Percentiles rank a stretch among this genome's conserved stretches.
Evolutionary conservation across 441 rosid genomes (phyloP).

Genomic region (Bocquillonia castaneifolia): DNA sequence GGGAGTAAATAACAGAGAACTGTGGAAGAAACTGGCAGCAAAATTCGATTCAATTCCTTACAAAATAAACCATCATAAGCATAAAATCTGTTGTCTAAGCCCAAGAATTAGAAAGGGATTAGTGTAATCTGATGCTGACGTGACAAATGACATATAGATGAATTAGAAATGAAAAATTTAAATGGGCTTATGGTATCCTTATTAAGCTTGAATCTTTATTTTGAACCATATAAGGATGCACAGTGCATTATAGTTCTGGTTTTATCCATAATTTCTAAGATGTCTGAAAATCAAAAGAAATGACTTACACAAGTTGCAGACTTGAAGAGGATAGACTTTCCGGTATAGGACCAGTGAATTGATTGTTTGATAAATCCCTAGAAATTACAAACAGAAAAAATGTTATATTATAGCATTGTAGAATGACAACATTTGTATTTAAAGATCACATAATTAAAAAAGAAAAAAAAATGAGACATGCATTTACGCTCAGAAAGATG

Average conservation of each 20-base stretch:
- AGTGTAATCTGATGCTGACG: not conserved
- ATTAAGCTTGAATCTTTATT: not conserved
- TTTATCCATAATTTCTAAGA: not conserved
- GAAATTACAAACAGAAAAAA: slow-evolving; percentile 22
- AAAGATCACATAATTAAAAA: not conserved
- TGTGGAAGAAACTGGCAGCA: not conserved
- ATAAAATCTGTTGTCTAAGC: not conserved
- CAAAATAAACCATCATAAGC: not conserved
- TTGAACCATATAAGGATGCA: not conserved
- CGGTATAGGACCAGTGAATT: slow-evolving; percentile 74
- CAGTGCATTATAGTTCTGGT: not conserved
- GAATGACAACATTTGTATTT: not conserved
- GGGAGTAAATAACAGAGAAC: not conserved
- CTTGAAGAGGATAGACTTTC: slow-evolving; percentile 62
- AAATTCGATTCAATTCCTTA: not conserved
- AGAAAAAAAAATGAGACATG: slow-evolving; percentile 1
- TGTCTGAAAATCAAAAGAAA: not conserved
- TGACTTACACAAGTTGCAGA: slow-evolving; percentile 72
- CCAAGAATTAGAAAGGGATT: not conserved
- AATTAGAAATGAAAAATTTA: not conserved
- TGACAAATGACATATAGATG: not conserved
- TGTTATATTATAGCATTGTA: not conserved
- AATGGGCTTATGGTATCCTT: not conserved
- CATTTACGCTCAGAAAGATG: not conserved
- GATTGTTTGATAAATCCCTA: slow-evolving; percentile 84